A percentile compares a stretch with the other conserved stretches of the same genome.
Evolutionary conservation across 495 filamentous ascomycete genomes (phyloP).

Genomic region (Podospora australis): DNA sequence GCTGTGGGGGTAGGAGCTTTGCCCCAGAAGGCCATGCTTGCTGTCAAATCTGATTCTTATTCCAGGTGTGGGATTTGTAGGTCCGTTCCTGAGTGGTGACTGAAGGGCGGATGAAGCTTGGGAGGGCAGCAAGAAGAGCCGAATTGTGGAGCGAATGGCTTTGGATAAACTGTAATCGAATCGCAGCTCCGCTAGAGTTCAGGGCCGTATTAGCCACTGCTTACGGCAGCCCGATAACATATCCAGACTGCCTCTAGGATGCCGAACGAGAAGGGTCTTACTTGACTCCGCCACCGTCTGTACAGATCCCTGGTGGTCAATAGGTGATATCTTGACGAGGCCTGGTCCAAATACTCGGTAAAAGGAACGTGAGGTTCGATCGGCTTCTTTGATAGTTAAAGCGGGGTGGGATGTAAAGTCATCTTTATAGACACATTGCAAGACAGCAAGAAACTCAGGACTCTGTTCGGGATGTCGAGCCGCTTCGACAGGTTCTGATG

Average conservation of each 20-base stretch:
- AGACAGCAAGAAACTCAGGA: neutral
- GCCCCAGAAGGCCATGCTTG: neutral
- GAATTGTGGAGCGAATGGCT: neutral
- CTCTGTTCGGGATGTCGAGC: neutral
- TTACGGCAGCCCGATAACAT: too few relatives aligned
- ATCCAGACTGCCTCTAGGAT: neutral
- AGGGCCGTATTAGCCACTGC: neutral
- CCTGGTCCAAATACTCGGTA: neutral
- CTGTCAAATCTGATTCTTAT: constrained; percentile 1
- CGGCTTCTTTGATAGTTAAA: neutral
- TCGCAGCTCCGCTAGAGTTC: too few relatives aligned
- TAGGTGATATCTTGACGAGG: neutral
- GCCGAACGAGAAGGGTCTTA: neutral
- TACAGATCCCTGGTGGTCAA: neutral
- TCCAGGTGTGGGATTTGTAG: neutral
- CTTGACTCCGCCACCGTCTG: neutral
- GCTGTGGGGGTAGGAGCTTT: neutral
- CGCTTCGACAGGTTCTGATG: too few relatives aligned
- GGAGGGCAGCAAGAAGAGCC: neutral
- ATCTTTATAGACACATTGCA: neutral
- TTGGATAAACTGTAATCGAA: neutral
- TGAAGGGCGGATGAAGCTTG: neutral
- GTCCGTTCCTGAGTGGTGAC: neutral
- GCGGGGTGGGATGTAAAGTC: constrained; percentile 3
- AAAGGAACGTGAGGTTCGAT: neutral